Conservation (phyloP, 208 protist species). For the Novymonas esmeraldas region DNA sequence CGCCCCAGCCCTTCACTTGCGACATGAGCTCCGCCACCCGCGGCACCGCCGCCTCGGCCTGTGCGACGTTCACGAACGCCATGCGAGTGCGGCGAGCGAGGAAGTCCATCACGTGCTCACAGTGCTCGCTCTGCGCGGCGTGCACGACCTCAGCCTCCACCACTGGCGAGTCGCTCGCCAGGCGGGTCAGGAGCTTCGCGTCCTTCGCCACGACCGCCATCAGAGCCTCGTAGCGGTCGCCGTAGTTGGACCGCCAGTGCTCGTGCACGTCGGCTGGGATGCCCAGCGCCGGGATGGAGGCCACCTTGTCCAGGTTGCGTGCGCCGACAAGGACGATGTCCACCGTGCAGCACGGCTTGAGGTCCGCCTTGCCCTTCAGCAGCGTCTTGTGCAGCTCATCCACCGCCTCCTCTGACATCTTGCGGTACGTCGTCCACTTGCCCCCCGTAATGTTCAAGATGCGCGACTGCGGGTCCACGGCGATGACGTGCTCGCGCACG, state of each 20-base stretch:
- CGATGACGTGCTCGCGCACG: constrained; percentile 93
- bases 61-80: constrained; percentile 83
- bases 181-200: constrained; percentile 39
- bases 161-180: constrained; percentile 62
- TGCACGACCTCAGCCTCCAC: constrained; percentile 92
- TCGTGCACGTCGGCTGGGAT: constrained; percentile 72
- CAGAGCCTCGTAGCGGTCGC: constrained; percentile 60
- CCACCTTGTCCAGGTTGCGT: constrained; percentile 48
- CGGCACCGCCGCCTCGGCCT: constrained; percentile 68
- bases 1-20: constrained; percentile 75
- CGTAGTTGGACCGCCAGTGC: constrained; percentile 73
- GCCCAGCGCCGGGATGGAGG: constrained; percentile 15
- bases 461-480: constrained; percentile 53
- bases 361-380: constrained; percentile 37
- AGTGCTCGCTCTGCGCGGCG: constrained; percentile 82
- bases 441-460: constrained; percentile 93
- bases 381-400: constrained; percentile 60
- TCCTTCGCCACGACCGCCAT: constrained; percentile 42
- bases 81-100: constrained; percentile 91
- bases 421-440: constrained; percentile 97
- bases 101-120: constrained; percentile 90
- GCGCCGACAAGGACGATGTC: constrained; percentile 84
- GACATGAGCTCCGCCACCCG: constrained; percentile 91
- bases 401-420: constrained; percentile 93
- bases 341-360: constrained; percentile 71